Conservation (phyloP, 108 stramenopile genomes). For the Skeletonema marinoi region DNA sequence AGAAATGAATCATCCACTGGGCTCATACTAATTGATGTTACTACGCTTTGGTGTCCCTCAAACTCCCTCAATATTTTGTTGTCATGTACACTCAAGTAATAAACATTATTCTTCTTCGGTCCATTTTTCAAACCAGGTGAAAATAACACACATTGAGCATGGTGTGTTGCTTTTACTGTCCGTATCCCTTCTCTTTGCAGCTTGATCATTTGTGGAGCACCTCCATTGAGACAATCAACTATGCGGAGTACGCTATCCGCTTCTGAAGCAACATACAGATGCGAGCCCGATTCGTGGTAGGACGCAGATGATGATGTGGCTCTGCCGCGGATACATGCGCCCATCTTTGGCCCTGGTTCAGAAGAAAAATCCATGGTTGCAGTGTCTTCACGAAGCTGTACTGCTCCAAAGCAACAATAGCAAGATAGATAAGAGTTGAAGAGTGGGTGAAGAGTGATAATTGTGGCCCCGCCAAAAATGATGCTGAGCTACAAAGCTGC, state of each 20-base stretch:
- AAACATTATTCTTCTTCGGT: constrained; percentile 41
- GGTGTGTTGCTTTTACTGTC: constrained; percentile 62
- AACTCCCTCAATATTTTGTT: constrained; percentile 86
- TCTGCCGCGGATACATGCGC: constrained; percentile 59
- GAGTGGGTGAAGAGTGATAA: too few relatives aligned
- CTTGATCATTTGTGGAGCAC: constrained; percentile 41
- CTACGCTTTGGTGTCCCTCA: constrained; percentile 66
- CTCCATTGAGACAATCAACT: constrained; percentile 61
- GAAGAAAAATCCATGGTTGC: constrained; percentile 72
- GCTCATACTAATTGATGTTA: constrained; percentile 64
- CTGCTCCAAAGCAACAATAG: too few relatives aligned
- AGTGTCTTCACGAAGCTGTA: neutral
- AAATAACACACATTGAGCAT: constrained; percentile 69
- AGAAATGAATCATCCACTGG: constrained; percentile 85
- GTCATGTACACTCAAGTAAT: constrained; percentile 76
- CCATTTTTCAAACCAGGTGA: constrained; percentile 41
- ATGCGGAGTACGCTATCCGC: constrained; percentile 61
- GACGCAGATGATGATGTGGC: constrained; percentile 53
- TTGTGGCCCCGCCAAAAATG: too few relatives aligned
- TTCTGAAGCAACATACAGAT: constrained; percentile 74
- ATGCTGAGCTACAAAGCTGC: too few relatives aligned
- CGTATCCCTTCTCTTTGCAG: constrained; percentile 68
- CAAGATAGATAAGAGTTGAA: too few relatives aligned
- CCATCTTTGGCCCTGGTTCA: constrained; percentile 66
- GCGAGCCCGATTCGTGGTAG: constrained; percentile 74